phyloP scores from a whole-genome alignment of 179 eudicot species.

The Sideroxylon spinosum region DNA sequence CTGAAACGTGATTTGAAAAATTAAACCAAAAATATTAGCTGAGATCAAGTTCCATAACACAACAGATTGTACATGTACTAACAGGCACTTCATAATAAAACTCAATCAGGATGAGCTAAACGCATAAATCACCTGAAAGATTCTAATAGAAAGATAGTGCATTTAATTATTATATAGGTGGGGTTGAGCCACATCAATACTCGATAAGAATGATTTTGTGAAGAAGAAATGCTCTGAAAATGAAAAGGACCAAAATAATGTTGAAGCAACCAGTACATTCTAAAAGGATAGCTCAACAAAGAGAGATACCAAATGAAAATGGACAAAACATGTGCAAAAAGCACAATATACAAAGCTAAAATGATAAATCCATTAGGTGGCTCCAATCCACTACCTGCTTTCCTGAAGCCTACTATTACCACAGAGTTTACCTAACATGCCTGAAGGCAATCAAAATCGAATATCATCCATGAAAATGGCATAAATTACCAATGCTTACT shows the following conservation, averaged over 20 bases:
- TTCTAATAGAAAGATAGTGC: conserved; percentile 1
- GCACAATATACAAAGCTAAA: not conserved
- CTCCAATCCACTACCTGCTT: not conserved
- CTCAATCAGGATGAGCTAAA: not conserved
- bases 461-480: not conserved
- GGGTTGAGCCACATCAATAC: not conserved
- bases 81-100: not conserved
- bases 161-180: not conserved
- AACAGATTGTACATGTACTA: not conserved
- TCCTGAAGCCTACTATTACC: conserved; percentile 2
- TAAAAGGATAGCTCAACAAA: not conserved
- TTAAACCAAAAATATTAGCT: not conserved
- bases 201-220: not conserved
- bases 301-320: not conserved
- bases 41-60: not conserved
- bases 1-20: not conserved
- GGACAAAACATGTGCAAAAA: conserved; percentile 1
- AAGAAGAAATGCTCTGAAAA: not conserved
- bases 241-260: not conserved
- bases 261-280: not conserved
- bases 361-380: not conserved
- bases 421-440: not conserved
- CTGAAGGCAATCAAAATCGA: not conserved
- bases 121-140: not conserved
- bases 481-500: too few relatives aligned